phyloP scores from a whole-genome alignment of 108 stramenopile species.

The Poteriospumella lacustris region DNA sequence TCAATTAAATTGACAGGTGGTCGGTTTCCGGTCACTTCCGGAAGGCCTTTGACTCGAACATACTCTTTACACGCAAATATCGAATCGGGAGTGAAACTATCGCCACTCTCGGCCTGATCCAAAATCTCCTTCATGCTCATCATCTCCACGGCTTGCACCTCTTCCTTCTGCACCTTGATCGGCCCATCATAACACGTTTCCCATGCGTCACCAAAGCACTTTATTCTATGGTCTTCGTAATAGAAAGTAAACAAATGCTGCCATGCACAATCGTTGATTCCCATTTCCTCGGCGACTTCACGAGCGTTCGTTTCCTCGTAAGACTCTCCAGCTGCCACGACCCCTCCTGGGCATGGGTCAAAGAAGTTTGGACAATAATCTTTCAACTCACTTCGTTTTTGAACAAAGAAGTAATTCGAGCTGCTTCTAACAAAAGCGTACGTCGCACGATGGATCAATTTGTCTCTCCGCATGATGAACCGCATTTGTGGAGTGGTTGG shows the following conservation, averaged over 20 bases:
- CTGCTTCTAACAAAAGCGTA: constrained; percentile 26
- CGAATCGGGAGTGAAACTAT: constrained; percentile 33
- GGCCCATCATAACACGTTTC: constrained; percentile 27
- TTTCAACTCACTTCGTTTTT: constrained; percentile 29
- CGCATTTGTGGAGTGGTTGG: background rate
- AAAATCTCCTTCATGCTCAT: constrained; percentile 32
- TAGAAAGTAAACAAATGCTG: constrained; percentile 33
- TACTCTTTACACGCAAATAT: constrained; percentile 30
- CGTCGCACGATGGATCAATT: constrained; percentile 40
- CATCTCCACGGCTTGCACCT: constrained; percentile 22
- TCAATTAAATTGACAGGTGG: background rate
- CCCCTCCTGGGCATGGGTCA: constrained; percentile 33
- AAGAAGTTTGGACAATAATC: constrained; percentile 38
- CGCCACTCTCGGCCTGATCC: constrained; percentile 16
- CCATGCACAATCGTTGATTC: background rate
- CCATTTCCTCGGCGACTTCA: constrained; percentile 40
- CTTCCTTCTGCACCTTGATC: constrained; percentile 27
- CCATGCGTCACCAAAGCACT: constrained; percentile 35
- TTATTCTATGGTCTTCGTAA: constrained; percentile 31
- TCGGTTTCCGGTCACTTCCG: background rate
- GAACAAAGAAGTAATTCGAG: constrained; percentile 30
- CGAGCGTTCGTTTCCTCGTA: background rate
- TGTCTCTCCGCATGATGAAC: constrained; percentile 18
- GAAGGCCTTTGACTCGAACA: constrained; percentile 5
- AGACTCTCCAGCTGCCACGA: constrained; percentile 33